These are phyloP conservation scores for Leccinum disarticulatum DNA, from an alignment of 768 basidiomycete genomes.

Conservation along the genomic window DNA sequence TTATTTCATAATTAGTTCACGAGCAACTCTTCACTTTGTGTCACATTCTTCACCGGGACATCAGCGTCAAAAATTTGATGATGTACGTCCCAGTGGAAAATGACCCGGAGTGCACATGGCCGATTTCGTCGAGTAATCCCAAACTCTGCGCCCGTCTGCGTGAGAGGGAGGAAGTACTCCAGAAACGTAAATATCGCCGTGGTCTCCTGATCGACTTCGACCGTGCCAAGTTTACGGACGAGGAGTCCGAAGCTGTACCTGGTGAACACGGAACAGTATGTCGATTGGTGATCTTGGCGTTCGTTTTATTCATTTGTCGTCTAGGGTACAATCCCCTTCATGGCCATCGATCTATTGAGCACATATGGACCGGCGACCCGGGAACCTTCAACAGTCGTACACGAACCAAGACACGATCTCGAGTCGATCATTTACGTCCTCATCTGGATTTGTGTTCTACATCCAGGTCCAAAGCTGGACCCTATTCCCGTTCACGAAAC, in stretches of 20 bases:
- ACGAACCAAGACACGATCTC: neutral
- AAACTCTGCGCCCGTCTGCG: neutral
- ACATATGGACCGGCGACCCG: neutral
- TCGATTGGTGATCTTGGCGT: neutral
- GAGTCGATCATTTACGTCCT: neutral
- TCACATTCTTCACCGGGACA: neutral
- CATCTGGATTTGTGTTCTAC: neutral
- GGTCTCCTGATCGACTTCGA: conserved; percentile 8
- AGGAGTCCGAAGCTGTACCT: neutral
- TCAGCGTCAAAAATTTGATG: neutral
- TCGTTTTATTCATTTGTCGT: neutral
- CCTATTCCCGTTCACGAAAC: neutral
- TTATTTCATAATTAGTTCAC: conserved; percentile 1
- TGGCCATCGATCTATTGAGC: conserved; percentile 2
- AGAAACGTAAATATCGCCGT: neutral
- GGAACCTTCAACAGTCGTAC: neutral
- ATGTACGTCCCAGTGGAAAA: neutral
- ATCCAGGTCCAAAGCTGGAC: neutral
- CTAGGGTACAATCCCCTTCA: conserved; percentile 7
- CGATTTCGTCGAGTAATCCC: neutral
- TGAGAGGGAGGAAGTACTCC: neutral
- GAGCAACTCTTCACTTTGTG: neutral
- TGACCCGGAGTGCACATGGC: neutral
- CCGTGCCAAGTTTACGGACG: neutral
- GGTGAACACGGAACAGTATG: neutral